A percentile compares a stretch with the other conserved stretches of the same genome.
Evolutionary conservation across 2,329 filamentous ascomycete species (phyloP).

Genomic region (Pestalotiopsis sp.): DNA sequence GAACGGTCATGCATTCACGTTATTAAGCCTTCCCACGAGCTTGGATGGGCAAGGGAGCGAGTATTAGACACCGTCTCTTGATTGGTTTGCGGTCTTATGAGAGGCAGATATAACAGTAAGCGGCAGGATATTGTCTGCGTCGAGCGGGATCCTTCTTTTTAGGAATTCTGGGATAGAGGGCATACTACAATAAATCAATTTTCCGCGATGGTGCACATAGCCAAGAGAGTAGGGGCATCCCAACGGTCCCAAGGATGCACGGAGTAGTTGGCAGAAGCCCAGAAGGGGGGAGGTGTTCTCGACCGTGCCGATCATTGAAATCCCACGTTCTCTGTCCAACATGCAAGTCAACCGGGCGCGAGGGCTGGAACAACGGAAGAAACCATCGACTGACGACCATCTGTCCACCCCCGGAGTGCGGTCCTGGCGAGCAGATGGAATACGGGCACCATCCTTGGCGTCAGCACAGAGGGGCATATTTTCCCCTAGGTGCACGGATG

Average conservation of each 20-base stretch:
- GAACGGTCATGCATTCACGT: background rate
- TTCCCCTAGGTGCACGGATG: background rate
- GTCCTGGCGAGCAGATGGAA: background rate
- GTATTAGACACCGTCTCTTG: background rate
- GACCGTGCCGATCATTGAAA: constrained; percentile 9
- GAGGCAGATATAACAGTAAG: background rate
- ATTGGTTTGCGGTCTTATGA: background rate
- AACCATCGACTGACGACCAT: background rate
- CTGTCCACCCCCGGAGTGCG: background rate
- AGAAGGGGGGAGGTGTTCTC: background rate
- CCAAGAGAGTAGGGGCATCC: background rate
- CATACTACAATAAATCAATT: background rate
- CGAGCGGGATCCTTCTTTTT: background rate
- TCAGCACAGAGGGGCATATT: background rate
- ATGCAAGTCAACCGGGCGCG: background rate
- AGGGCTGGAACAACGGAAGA: constrained; percentile 5
- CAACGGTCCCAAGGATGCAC: background rate
- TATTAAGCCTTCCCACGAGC: background rate
- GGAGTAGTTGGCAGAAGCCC: background rate
- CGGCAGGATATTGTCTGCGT: background rate
- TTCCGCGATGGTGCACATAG: background rate
- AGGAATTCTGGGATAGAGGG: background rate
- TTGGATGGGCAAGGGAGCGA: background rate
- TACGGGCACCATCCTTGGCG: background rate
- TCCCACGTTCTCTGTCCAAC: constrained; percentile 5